Base-by-base conservation (phyloP, 1,284 basidiomycete genomes). In the Ceratobasidium sp. region DNA sequence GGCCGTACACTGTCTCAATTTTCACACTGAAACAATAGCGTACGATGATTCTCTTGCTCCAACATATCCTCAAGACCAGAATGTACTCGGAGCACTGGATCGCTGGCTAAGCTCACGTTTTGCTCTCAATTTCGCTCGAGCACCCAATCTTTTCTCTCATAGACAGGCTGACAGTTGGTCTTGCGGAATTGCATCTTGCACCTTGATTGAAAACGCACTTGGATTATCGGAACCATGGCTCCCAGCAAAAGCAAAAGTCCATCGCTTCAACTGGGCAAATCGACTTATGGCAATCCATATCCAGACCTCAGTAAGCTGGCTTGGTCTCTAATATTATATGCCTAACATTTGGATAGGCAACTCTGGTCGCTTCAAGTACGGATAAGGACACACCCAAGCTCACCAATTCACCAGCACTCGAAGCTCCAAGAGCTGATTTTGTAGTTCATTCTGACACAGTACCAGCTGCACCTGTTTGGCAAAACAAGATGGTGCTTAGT, bases 141-240 rank as follows among this genome's bases (percentile, higher is more conserved):
- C 20, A 8, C 30, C 55, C 10, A n/a, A 57, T 30, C 20, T 57
- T n/a, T 20, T 20, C 30, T 57, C 12, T 30, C 8, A 12, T 8
- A 8, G 55, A 8, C 55, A 57, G 55, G 10, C 8, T 57, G 55
- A 57, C 30, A 20, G 55, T 10, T 57, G 55, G 55, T 57, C 55
- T 12, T 57, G 55, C n/a, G 55, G 55, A 14, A 57, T 57, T 57
- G 55, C 55, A n/a, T 12, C 55, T 23, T 57, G 55, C n/a, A 57
- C 55, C 20, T 60, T 44, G 16, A 20, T n/a, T 33, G 23, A 1
- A 23, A 52, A 30, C 62, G 18, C n/a, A 20, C 54, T 57, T 14
- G 44, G 4, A 20, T 20, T 69, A 23, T 27, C n/a, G 1, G 33
- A 20, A 48, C 23, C n/a, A 60, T 60, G 62, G 46, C 10, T 20